Evolutionary conservation across 2,329 filamentous ascomycete species (phyloP), one percentile per base, ranked within the genome.

Genomic region (Periconia sp.): DNA sequence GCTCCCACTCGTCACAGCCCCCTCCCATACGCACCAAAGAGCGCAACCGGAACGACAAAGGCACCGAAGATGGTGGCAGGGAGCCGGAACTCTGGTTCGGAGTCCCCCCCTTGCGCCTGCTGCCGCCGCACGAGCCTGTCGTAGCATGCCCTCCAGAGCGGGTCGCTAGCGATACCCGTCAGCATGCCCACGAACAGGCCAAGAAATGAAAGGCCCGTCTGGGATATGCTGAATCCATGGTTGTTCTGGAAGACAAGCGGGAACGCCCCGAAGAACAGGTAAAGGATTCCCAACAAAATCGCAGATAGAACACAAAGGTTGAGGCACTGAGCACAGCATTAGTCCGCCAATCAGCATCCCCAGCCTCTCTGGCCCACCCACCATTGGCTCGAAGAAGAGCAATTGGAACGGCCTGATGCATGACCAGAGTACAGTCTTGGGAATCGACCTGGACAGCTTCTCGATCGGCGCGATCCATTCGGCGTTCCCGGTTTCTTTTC

Each of bases 1-100:
- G 43, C 53, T 52, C 52, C 48, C n/a, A n/a, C n/a, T n/a, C n/a
- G n/a, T n/a, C n/a, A n/a, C n/a, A n/a, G n/a, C n/a, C n/a, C n/a
- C n/a, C n/a, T n/a, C n/a, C n/a, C n/a, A n/a, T n/a, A 46, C 72
- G 68, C 64, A 77, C 89, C 87, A 69, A 96, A 95, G 12, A 97
- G 73, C 5, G 89, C 89, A 42, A 88, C 75, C 4, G 91, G 89
- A 22, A 94, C 89, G 8, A 95, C 71, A 31, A 90, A 70, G 1
- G 85, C 85, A n/a, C 92, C 92, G 55, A 70, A 47, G 40, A 76
- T 74, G 12, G 75, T 80, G 40, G 89, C 84, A 5, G 89, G 88
- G 23, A 96, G 79, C 48, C 90, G 84, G 73, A 87, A 95, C 72
- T 96, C 92, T 7, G 92, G 92, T 75, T 96, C 89, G 46, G 84